Evolutionary conservation across 2,329 filamentous ascomycete genomes (phyloP), one percentile per base, ranked within the genome.

Genomic region (Huntiella savannae): DNA sequence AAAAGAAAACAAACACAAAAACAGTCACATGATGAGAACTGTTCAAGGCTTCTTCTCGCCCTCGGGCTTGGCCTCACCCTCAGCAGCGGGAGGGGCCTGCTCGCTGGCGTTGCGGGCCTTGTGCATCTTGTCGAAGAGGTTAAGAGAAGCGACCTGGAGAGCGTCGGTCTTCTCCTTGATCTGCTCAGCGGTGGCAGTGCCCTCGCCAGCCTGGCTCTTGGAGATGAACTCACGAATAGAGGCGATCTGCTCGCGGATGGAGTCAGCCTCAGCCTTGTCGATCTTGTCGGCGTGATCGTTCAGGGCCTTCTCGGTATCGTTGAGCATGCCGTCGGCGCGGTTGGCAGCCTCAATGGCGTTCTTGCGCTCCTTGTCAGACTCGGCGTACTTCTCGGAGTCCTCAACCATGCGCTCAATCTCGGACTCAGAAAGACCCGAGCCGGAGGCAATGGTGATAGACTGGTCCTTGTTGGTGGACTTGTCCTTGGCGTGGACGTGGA

Each of bases 81-180:
- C 77, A 51, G 72, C 58, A 57, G 65, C 63, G 65, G 66, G 59
- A 60, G 69, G 64, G 58, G 72, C 64, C 60, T 69, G 64, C 58
- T 73, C 64, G 56, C 70, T 70, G 69, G 87, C 82, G 55, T 67
- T 63, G 57, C 84, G 80, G 55, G 88, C 85, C 75, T 93, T 92
- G 82, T 98, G 88, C 84, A 98, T 94, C 82, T 96, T 95, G 72
- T 96, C 91, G 65, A 98, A 96, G 59, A 96, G 79, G 69, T 83
- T 93, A 68, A 98, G 72, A 66, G 82, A 88, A 55, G 88, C 84
- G 63, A 82, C 83, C 71, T 96, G 91, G 61, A 98, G 82, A 67
- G 95, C 88, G 55, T 96, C 91, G 58, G 84, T 92, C 84, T 52
- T 95, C 70, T 84, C 77, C 82, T 96, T 96, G 66, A 98, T 80